Evolutionary conservation across 192 early-diverging fungal species (phyloP).

Genomic region (Coemansia sp.): DNA sequence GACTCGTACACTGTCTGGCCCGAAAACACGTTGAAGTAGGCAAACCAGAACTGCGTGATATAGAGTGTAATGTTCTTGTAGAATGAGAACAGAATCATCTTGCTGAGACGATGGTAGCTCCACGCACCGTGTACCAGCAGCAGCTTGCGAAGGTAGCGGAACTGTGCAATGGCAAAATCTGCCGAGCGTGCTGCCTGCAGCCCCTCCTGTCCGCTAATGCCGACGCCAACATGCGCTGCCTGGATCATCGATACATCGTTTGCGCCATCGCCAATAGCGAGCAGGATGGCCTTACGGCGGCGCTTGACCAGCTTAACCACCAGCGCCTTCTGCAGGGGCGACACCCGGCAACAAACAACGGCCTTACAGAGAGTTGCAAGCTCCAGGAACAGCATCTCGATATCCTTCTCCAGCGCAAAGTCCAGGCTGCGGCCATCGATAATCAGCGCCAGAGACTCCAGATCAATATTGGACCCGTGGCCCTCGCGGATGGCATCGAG

Average conservation of each 20-base stretch:
- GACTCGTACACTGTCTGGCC: conserved; percentile 98
- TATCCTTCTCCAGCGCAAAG: conserved; percentile 88
- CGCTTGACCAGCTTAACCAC: conserved; percentile 98
- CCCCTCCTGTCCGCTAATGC: conserved; percentile 95
- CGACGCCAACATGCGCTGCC: conserved; percentile 96
- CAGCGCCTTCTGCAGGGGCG: conserved; percentile 95
- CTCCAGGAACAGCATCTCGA: conserved; percentile 79
- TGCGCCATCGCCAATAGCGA: conserved; percentile 98
- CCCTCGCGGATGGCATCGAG: conserved; percentile 73
- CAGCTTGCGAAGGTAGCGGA: conserved; percentile 91
- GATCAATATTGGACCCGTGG: conserved; percentile 47
- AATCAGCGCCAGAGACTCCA: conserved; percentile 82
- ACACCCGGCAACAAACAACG: conserved; percentile 97
- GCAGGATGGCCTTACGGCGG: conserved; percentile 79
- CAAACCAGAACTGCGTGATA: conserved; percentile 97
- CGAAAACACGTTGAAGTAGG: conserved; percentile 93
- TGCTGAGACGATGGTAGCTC: conserved; percentile 94
- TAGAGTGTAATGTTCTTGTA: conserved; percentile 99
- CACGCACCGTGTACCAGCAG: conserved; percentile 95
- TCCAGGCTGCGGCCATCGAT: conserved; percentile 93
- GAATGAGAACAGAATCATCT: conserved; percentile 96
- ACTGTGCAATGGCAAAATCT: conserved; percentile 99
- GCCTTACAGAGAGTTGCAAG: conserved; percentile 91
- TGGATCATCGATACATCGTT: conserved; percentile 99
- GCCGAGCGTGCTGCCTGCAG: conserved; percentile 95